Conservation (phyloP, 2,329 filamentous ascomycete genomes). For the Blumeria graminis region DNA sequence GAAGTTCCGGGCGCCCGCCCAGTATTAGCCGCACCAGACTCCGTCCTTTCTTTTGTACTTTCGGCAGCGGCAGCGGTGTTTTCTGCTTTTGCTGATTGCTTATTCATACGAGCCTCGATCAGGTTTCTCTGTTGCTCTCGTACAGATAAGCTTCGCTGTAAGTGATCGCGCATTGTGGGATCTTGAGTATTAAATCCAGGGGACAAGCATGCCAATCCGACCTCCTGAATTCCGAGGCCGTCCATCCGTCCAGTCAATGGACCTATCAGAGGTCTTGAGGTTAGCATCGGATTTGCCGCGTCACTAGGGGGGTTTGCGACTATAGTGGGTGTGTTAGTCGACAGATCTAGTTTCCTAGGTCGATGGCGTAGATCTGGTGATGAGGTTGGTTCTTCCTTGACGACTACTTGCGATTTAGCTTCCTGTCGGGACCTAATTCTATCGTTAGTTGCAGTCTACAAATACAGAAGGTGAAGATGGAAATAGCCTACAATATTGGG, state of each 20-base stretch:
- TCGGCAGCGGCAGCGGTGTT: constrained; percentile 30
- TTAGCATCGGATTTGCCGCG: constrained; percentile 9
- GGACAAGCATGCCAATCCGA: constrained; percentile 81
- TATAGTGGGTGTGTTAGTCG: constrained; percentile 30
- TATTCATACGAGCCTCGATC: constrained; percentile 61
- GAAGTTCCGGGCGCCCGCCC: constrained; percentile 51
- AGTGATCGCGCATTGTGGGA: constrained; percentile 84
- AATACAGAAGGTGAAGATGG: neutral
- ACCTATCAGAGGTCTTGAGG: constrained; percentile 42
- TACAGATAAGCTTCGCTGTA: constrained; percentile 82
- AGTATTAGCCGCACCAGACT: constrained; percentile 18
- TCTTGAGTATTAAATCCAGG: constrained; percentile 92
- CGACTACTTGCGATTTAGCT: constrained; percentile 51
- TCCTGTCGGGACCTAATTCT: constrained; percentile 26
- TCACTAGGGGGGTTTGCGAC: constrained; percentile 18
- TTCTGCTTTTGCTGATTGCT: constrained; percentile 65
- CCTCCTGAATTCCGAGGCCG: constrained; percentile 64
- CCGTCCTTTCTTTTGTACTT: constrained; percentile 25
- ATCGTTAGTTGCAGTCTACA: neutral
- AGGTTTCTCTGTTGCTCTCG: constrained; percentile 85
- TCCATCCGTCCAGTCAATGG: constrained; percentile 50
- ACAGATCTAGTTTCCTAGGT: constrained; percentile 55
- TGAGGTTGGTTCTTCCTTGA: constrained; percentile 87
- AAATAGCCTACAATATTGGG: constrained; percentile 31
- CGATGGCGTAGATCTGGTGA: constrained; percentile 66